Percentiles rank a stretch among this genome's conserved stretches.
These are phyloP conservation scores for Madurella mycetomatis DNA, from an alignment of 2,329 filamentous ascomycete species.

Conservation along the genomic window DNA sequence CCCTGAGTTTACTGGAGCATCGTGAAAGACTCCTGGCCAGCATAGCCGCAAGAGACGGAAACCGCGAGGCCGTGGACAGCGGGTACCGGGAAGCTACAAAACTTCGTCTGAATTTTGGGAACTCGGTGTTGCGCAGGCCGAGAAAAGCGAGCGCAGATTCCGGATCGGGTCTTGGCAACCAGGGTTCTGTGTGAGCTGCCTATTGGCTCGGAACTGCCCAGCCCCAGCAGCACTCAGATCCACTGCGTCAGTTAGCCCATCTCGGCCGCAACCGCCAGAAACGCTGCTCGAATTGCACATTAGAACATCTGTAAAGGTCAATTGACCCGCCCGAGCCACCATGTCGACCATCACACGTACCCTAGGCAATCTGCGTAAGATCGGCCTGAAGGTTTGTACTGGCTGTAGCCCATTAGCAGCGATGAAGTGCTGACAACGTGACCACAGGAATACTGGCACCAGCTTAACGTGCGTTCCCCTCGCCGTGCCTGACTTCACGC, in stretches of 20 bases:
- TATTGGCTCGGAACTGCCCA: conserved; percentile 25
- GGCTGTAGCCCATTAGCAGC: not conserved
- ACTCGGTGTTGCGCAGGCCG: conserved; percentile 8
- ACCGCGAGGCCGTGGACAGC: not conserved
- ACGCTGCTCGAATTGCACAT: conserved; percentile 11
- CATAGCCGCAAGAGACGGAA: conserved; percentile 22
- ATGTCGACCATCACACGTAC: conserved; percentile 95
- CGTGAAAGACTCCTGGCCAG: conserved; percentile 26
- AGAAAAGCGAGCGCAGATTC: conserved; percentile 2
- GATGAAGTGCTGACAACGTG: conserved; percentile 13
- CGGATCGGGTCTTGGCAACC: conserved; percentile 11
- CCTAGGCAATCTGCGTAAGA: conserved; percentile 76
- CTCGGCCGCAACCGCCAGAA: conserved; percentile 11
- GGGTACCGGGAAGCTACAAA: not conserved
- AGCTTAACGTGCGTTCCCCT: conserved; percentile 73
- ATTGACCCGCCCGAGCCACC: conserved; percentile 35
- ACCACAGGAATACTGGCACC: conserved; percentile 77
- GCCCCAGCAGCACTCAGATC: not conserved
- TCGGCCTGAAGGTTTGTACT: conserved; percentile 73
- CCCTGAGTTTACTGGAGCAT: conserved; percentile 25
- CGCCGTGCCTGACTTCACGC: conserved; percentile 18
- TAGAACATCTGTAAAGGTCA: conserved; percentile 20
- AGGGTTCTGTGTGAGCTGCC: conserved; percentile 16
- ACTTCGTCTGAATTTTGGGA: conserved; percentile 9
- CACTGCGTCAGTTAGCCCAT: conserved; percentile 24